These are phyloP conservation scores for Dissoconium aciculare DNA, from an alignment of 2,329 filamentous ascomycete genomes.

Conservation along the genomic window DNA sequence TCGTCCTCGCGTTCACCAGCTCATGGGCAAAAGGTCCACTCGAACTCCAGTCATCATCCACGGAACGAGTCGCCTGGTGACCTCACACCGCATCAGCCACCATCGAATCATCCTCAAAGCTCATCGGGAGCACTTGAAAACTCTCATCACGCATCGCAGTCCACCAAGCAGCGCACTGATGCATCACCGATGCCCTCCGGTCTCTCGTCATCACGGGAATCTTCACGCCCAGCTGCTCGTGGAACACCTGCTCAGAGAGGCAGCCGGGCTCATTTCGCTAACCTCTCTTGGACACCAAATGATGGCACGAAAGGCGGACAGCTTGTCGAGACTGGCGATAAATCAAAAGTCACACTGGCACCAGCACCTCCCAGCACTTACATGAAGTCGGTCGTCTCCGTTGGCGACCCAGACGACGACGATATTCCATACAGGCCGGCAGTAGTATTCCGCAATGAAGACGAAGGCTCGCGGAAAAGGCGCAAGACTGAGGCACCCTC, in stretches of 20 bases:
- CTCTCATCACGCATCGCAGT: slow-evolving; percentile 19
- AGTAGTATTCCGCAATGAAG: slow-evolving; percentile 51
- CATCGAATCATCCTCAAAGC: slow-evolving; percentile 44
- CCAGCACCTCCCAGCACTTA: slow-evolving; percentile 21
- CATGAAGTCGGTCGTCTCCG: slow-evolving; percentile 12
- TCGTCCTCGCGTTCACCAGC: slow-evolving; percentile 45
- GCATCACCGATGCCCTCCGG: slow-evolving; percentile 11
- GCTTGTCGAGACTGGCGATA: slow-evolving; percentile 22
- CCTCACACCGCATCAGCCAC: slow-evolving; percentile 39
- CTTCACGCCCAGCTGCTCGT: slow-evolving; percentile 14
- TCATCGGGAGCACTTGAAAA: slow-evolving; percentile 29
- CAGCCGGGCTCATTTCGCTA: slow-evolving; percentile 46
- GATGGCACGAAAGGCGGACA: slow-evolving; percentile 40
- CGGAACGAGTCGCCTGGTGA: slow-evolving; percentile 25
- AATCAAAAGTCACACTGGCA: slow-evolving; percentile 17
- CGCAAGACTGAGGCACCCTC: slow-evolving; percentile 11
- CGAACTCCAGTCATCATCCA: slow-evolving; percentile 24
- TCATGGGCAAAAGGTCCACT: slow-evolving; percentile 42
- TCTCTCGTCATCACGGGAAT: slow-evolving; percentile 11
- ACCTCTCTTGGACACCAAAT: slow-evolving; percentile 55
- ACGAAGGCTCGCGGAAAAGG: slow-evolving; percentile 33
- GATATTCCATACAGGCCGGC: slow-evolving; percentile 49
- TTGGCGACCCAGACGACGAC: slow-evolving; percentile 35
- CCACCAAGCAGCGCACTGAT: slow-evolving; percentile 30
- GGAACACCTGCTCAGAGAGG: slow-evolving; percentile 32